A percentile compares a stretch with the other conserved stretches of the same genome.
phyloP scores from a whole-genome alignment of 495 filamentous ascomycete species.

The Aspergillus mulundensis region DNA sequence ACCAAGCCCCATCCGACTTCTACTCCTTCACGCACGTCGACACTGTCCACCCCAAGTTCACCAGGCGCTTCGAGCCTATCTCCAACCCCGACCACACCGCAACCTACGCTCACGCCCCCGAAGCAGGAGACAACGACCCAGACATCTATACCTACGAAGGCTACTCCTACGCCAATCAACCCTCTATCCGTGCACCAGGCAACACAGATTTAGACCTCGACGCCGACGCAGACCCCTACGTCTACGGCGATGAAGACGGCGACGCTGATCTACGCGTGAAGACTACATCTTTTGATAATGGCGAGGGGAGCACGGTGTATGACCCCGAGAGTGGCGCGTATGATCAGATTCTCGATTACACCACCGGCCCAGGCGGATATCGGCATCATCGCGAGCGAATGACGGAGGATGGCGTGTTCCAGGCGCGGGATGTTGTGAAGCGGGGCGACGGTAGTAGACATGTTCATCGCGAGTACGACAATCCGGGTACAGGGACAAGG shows the following conservation, averaged over 20 bases:
- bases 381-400: slow-evolving; percentile 37
- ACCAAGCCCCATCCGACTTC: not conserved
- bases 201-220: not conserved
- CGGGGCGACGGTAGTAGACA: slow-evolving; percentile 31
- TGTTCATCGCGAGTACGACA: slow-evolving; percentile 37
- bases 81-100: not conserved
- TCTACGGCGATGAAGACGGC: not conserved
- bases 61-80: not conserved
- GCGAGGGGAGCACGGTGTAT: slow-evolving; percentile 15
- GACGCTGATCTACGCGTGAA: not conserved
- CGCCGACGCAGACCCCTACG: not conserved
- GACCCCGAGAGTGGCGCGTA: slow-evolving; percentile 35
- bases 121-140: not conserved
- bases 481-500: slow-evolving; percentile 35
- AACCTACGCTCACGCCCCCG: not conserved
- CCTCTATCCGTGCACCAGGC: too few relatives aligned
- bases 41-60: not conserved
- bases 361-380: slow-evolving; percentile 20
- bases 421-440: slow-evolving; percentile 33
- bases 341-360: slow-evolving; percentile 38
- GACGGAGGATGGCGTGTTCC: slow-evolving; percentile 27
- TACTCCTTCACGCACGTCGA: not conserved
- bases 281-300: not conserved
- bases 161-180: too few relatives aligned
- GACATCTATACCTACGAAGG: not conserved